Base-by-base conservation (phyloP, 768 basidiomycete genomes). In the Trametes gibbosa region DNA sequence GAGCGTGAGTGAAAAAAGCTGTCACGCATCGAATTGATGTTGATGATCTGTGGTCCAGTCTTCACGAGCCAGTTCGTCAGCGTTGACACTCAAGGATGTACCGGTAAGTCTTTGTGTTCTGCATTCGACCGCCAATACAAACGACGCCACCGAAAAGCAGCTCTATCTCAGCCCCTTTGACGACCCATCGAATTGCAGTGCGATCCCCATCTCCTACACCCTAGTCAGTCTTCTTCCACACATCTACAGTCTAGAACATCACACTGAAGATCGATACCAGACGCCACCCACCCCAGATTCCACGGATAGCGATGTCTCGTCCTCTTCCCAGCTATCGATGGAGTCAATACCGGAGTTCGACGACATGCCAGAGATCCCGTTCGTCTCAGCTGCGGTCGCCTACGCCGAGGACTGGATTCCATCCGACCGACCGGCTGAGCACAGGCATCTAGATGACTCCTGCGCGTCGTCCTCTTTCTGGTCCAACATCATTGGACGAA, bases 381-480 rank as follows among this genome's bases (percentile, higher is more conserved):
- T 68, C 63, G 63, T 69, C 50, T 64, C 67, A 6, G 52, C 62
- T 3, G 47, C 51, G 37, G 51, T 58, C 43, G 39, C 50, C 32
- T 55, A 59, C 40, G 41, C 62, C 47, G 45, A 64, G 35, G 52
- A 49, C 16, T 62, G 64, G 64, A 50, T 35, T 19, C 39, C 47
- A 6, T 34, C 58, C 19, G 52, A 59, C 29, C 49, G 49, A 42
- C 53, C 56, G 23, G 52, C 60, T 40, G 64, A 59, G 52, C 59
- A 52, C n/a, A 32, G 43, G 54, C 55, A 57, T 50, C 52, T 65
- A 32, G 65, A 66, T 34, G 50, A 47, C 24, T 56, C 62, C 37
- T 61, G 50, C 50, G 61, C 48, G 14, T 10, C 47, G 24, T 49
- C 59, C n/a, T 70, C 74, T 2, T 74, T 78, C 61, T 80, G 77